A percentile compares a stretch with the other conserved stretches of the same genome.
Conservation (phyloP, 2,329 filamentous ascomycete genomes). For the Volutella citrinella region DNA sequence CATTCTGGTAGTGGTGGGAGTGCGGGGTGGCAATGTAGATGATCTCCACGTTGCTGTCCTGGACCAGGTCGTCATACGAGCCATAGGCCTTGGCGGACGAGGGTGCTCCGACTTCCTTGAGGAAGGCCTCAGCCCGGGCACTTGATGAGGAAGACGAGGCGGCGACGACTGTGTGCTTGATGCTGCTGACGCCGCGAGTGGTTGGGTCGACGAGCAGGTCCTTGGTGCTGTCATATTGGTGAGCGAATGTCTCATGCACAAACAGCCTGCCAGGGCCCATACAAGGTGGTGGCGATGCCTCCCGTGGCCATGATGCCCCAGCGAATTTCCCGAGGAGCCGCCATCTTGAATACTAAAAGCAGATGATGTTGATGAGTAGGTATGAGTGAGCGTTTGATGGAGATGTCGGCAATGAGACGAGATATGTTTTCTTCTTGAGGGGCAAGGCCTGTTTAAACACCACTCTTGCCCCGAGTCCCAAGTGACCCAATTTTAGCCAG, state of each 20-base stretch:
- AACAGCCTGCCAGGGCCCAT: neutral
- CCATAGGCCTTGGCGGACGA: slow-evolving; percentile 68
- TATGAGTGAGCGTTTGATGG: no score
- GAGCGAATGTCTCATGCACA: no score
- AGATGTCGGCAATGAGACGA: no score
- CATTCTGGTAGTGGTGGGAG: slow-evolving; percentile 87
- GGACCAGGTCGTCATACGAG: slow-evolving; percentile 75
- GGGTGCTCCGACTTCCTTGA: slow-evolving; percentile 66
- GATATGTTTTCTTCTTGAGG: no score
- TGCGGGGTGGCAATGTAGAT: slow-evolving; percentile 86
- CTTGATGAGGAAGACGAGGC: slow-evolving; percentile 73
- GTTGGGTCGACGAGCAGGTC: slow-evolving; percentile 73
- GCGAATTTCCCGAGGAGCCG: neutral
- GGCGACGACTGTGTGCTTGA: slow-evolving; percentile 74
- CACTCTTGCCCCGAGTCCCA: no score
- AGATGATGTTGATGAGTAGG: no score
- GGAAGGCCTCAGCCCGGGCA: slow-evolving; percentile 66
- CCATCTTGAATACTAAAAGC: no score
- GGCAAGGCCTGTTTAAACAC: no score
- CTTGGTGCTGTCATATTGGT: slow-evolving; percentile 43
- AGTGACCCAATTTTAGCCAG: no score
- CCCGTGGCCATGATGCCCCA: slow-evolving; percentile 7
- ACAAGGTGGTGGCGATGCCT: slow-evolving; percentile 6
- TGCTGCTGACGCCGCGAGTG: slow-evolving; percentile 64
- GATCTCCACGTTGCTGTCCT: slow-evolving; percentile 74